Evolutionary conservation across 2,329 filamentous ascomycete species (phyloP).

Genomic region (Mariannaea sp.): DNA sequence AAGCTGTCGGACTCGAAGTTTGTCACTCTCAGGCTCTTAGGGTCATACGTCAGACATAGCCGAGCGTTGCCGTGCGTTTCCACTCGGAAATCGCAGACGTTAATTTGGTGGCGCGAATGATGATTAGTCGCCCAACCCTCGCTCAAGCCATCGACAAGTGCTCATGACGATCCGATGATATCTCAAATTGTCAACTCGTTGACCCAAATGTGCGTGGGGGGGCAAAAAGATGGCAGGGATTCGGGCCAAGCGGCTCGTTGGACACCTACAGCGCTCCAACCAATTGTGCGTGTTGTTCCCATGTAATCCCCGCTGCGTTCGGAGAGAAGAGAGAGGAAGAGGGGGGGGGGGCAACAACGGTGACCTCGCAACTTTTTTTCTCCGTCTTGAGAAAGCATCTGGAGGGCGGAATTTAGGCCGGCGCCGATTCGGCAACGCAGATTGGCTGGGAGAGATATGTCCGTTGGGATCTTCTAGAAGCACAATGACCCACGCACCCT

Average conservation of each 20-base stretch:
- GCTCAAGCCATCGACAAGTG: background rate
- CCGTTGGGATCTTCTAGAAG: conserved; percentile 34
- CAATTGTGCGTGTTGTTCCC: conserved; percentile 28
- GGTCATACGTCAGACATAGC: background rate
- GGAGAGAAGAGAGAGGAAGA: conserved; percentile 25
- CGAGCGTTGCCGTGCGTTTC: background rate
- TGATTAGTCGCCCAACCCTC: too few species aligned
- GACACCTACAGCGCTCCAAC: conserved; percentile 20
- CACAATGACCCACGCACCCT: conserved; percentile 16
- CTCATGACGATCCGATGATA: background rate
- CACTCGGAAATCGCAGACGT: conserved; percentile 4
- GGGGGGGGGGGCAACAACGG: too few species aligned
- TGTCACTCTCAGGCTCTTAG: background rate
- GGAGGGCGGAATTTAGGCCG: conserved; percentile 7
- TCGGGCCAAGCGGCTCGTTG: conserved; percentile 30
- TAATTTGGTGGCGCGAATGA: conserved; percentile 2
- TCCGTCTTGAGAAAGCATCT: background rate
- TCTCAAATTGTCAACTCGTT: conserved; percentile 1
- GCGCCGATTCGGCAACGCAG: conserved; percentile 11
- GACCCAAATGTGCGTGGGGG: conserved; percentile 5
- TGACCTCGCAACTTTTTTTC: conserved; percentile 24
- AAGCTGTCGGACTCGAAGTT: background rate
- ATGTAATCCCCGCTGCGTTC: conserved; percentile 25
- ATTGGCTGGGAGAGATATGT: conserved; percentile 3
- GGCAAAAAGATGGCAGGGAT: conserved; percentile 21